phyloP scores from a whole-genome alignment of 352 stramenopile genomes.

The Blastocystis sp. region DNA sequence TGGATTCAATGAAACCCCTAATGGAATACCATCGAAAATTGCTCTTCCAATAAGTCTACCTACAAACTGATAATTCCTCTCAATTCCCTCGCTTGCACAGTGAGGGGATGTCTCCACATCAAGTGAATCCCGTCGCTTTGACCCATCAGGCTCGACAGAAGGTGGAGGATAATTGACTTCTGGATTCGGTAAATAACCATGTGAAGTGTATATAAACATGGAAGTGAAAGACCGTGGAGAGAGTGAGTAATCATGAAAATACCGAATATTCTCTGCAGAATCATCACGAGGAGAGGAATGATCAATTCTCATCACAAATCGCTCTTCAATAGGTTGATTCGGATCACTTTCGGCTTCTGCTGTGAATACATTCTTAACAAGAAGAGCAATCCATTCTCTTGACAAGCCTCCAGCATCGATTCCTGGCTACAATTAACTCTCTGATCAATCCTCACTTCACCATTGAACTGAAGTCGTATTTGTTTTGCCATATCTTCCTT shows the following conservation, averaged over 20 bases:
- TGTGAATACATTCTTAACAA: constrained; percentile 18
- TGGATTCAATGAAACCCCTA: constrained; percentile 28
- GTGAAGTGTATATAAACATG: constrained; percentile 26
- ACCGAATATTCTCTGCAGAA: not conserved
- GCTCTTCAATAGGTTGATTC: not conserved
- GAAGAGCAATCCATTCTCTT: constrained; percentile 43
- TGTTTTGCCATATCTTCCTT: constrained; percentile 49
- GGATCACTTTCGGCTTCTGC: not conserved
- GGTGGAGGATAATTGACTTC: constrained; percentile 11
- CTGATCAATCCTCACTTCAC: not conserved
- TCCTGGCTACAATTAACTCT: constrained; percentile 1
- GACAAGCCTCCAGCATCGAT: constrained; percentile 54
- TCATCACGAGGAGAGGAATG: not conserved
- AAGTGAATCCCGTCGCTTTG: not conserved
- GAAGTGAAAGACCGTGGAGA: not conserved
- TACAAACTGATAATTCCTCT: constrained; percentile 43
- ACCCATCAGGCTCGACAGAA: not conserved
- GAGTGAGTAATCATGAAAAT: constrained; percentile 1
- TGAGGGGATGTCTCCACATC: not conserved
- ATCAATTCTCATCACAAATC: constrained; percentile 63
- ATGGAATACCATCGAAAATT: constrained; percentile 54
- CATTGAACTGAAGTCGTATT: constrained; percentile 64
- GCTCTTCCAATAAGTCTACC: constrained; percentile 36
- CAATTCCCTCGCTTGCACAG: not conserved
- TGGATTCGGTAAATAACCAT: constrained; percentile 53